Conservation (phyloP, 108 stramenopile genomes). For the Seminavis robusta region DNA sequence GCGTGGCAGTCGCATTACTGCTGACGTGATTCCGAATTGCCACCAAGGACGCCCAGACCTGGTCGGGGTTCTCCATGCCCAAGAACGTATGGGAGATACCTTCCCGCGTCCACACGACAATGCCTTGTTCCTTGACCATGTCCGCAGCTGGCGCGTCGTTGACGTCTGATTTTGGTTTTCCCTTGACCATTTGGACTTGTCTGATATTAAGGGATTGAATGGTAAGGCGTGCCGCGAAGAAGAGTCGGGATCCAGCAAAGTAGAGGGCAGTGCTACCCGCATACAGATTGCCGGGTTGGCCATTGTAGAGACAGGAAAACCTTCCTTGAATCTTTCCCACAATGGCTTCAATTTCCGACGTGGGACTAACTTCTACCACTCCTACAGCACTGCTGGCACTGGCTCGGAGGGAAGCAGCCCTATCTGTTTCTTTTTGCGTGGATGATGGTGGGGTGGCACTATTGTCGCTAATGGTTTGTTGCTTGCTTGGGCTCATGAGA, state of each 20-base stretch:
- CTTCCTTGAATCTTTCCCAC: neutral
- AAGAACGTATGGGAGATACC: conserved; percentile 14
- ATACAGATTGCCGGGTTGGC: conserved; percentile 31
- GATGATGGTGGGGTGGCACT: too few species aligned
- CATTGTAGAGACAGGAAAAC: conserved; percentile 23
- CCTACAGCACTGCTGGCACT: too few species aligned
- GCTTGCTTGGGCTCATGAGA: too few species aligned
- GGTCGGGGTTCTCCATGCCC: conserved; percentile 15
- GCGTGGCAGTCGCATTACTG: too few species aligned
- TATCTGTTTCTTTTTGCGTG: neutral
- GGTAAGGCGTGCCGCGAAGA: conserved; percentile 22
- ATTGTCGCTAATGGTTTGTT: too few species aligned
- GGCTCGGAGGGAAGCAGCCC: too few species aligned
- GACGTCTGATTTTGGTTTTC: too few species aligned
- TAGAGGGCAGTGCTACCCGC: conserved; percentile 28
- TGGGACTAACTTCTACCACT: neutral
- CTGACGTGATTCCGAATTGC: conserved; percentile 41
- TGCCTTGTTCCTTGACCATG: neutral
- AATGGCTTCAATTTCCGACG: neutral
- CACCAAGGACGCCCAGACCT: conserved; percentile 21
- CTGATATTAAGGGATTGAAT: conserved; percentile 20
- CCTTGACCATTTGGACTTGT: conserved; percentile 13
- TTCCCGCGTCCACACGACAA: neutral
- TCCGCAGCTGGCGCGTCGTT: neutral
- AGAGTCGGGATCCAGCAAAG: conserved; percentile 33